Evolutionary conservation across 1,284 basidiomycete genomes (phyloP).

Genomic region (Pterulicium gracile): DNA sequence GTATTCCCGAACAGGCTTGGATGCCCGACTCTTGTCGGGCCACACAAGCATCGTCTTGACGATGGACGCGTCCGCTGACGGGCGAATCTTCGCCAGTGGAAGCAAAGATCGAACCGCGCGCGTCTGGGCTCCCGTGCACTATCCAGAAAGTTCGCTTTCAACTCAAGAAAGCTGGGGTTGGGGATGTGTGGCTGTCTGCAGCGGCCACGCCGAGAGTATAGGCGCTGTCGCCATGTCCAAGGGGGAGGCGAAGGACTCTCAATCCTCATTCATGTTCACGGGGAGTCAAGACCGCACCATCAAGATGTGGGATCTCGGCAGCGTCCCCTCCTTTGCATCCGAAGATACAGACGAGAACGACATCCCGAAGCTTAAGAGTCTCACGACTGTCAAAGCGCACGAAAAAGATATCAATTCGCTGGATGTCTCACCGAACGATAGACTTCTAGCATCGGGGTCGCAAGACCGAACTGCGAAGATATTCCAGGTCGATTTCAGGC

Average conservation of each 20-base stretch:
- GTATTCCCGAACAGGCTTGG: conserved; percentile 64
- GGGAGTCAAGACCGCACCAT: conserved; percentile 96
- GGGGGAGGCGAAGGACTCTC: conserved; percentile 21
- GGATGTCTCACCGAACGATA: conserved; percentile 88
- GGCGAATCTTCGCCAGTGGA: conserved; percentile 75
- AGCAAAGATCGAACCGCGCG: conserved; percentile 88
- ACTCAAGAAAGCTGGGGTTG: conserved; percentile 38
- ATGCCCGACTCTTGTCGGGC: conserved; percentile 76
- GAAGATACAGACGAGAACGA: conserved; percentile 17
- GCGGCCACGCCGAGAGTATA: conserved; percentile 92
- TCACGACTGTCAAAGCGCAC: conserved; percentile 88
- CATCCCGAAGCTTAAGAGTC: conserved; percentile 50
- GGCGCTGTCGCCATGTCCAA: conserved; percentile 82
- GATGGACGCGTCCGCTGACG: conserved; percentile 60
- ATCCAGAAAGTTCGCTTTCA: conserved; percentile 3
- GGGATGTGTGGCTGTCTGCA: conserved; percentile 78
- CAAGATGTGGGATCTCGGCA: conserved; percentile 92
- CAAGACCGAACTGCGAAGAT: conserved; percentile 95
- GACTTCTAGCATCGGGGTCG: conserved; percentile 84
- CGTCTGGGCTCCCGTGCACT: conserved; percentile 62
- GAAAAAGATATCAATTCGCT: conserved; percentile 99
- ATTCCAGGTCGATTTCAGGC: conserved; percentile 63
- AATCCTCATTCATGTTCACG: conserved; percentile 71
- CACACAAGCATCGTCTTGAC: conserved; percentile 90
- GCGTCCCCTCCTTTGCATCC: conserved; percentile 23